These are phyloP conservation scores for Magnusiomyces starmeri DNA, from an alignment of 1,139 yeast species.

Conservation along the genomic window DNA sequence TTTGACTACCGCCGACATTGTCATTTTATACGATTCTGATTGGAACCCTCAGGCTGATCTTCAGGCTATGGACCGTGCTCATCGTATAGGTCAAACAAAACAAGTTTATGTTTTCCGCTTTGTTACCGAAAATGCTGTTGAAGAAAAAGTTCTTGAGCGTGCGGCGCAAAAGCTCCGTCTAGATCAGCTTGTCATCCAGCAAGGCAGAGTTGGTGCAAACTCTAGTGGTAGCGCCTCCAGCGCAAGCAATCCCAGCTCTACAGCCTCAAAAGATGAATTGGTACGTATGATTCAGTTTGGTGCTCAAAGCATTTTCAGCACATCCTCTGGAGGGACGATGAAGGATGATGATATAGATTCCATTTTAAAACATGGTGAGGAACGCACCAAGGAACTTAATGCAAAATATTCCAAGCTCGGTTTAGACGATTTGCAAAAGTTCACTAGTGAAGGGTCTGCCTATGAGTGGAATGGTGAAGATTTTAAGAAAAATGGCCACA, in stretches of 20 bases:
- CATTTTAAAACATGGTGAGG: constrained; percentile 70
- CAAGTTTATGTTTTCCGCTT: constrained; percentile 90
- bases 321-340: constrained; percentile 33
- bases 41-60: constrained; percentile 99
- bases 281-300: constrained; percentile 96
- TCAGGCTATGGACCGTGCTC: constrained; percentile 99
- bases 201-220: constrained; percentile 54
- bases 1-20: constrained; percentile 86
- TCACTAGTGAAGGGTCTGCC: constrained; percentile 75
- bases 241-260: constrained; percentile 17
- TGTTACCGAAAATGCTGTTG: constrained; percentile 93
- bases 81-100: constrained; percentile 94
- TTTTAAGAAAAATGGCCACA: constrained; percentile 47
- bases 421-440: constrained; percentile 84
- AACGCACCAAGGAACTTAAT: constrained; percentile 69
- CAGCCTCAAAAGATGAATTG: constrained; percentile 69
- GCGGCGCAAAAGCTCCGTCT: constrained; percentile 91
- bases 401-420: constrained; percentile 80
- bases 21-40: constrained; percentile 84
- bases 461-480: constrained; percentile 98
- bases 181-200: constrained; percentile 94
- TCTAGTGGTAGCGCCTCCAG: constrained; percentile 38
- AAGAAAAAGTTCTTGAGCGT: constrained; percentile 89
- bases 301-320: constrained; percentile 70
- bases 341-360: constrained; percentile 72